Base-by-base conservation (phyloP, 805 yeast species). In the Metschnikowia baotianmanensis region DNA sequence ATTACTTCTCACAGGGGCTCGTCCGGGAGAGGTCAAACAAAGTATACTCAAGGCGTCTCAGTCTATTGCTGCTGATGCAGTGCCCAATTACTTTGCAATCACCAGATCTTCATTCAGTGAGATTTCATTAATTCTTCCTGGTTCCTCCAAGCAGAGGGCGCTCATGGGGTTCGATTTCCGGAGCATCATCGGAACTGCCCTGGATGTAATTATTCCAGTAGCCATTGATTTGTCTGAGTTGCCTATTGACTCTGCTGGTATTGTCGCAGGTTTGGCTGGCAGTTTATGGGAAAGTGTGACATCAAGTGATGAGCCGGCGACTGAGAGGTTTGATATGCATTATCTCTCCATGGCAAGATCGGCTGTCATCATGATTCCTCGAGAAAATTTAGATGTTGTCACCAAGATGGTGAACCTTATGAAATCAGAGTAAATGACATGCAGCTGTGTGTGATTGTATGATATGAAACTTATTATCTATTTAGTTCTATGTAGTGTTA, bases 231-330 rank as follows among this genome's bases (percentile, higher is more conserved):
- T 81, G 43, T 62, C 71, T 11, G 59, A 62, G 21, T 55, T 81
- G 18, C 86, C 86, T 0, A 58, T 76, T 13, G 81, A 81, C 55
- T 65, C 78, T 6, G 78, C 80, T 17, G 87, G 87, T 29, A 78
- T 82, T 35, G 85, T 80, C 2, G 80, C 85, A 0, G 83, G 84
- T 1, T 69, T 82, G 17, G 84, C 86, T 0, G 62, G 76, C 28
- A 68, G 64, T 40, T 57, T 81, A 18, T 52, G 74, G 16, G 63
- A 59, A 30, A 69, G 66, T 5, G 48, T 57, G 27, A 52, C 49
- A 17, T 33, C 38, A 12, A 32, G 34, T 19, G 54, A 57, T 5
- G 47, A 43, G 18, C 34, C 40, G 2, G 35, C 34, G n/a, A 48
- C 47, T 10, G 47, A 45, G 20, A 48, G 67, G 3, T 66, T 66